Evolutionary conservation across 1,139 yeast genomes (phyloP).

Genomic region (Sugiyamaella castrensis): DNA sequence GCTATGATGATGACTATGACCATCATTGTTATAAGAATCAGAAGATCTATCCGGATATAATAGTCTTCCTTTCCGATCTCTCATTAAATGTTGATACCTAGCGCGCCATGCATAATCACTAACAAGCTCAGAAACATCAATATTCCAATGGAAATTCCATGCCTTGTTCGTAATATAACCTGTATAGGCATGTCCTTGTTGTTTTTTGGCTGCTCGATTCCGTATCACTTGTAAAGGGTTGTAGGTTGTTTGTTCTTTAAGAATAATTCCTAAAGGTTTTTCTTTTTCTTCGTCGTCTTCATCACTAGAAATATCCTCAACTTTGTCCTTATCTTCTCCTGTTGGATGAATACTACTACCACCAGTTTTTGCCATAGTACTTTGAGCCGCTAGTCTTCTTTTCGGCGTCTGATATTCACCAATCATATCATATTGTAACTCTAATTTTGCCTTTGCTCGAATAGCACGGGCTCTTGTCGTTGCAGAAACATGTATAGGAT

Average conservation of each 20-base stretch:
- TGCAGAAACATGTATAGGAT: slow-evolving; percentile 24
- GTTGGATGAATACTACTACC: background rate
- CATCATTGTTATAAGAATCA: background rate
- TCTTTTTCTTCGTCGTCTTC: slow-evolving; percentile 10
- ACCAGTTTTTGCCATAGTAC: background rate
- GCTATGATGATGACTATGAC: slow-evolving; percentile 2
- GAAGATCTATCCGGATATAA: slow-evolving; percentile 49
- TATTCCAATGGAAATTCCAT: slow-evolving; percentile 54
- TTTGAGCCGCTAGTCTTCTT: background rate
- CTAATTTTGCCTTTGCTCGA: slow-evolving; percentile 50
- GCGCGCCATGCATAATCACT: slow-evolving; percentile 66
- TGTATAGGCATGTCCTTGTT: slow-evolving; percentile 14
- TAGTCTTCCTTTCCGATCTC: slow-evolving; percentile 50
- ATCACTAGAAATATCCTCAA: background rate
- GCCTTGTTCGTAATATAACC: slow-evolving; percentile 8
- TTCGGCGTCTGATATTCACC: slow-evolving; percentile 39
- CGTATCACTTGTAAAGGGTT: slow-evolving; percentile 80
- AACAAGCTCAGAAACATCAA: slow-evolving; percentile 60
- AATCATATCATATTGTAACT: slow-evolving; percentile 50
- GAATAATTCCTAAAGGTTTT: slow-evolving; percentile 4
- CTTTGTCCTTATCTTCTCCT: background rate
- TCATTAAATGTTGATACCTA: slow-evolving; percentile 60
- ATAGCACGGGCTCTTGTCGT: slow-evolving; percentile 50
- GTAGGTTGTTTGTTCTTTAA: slow-evolving; percentile 37
- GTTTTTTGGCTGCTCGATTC: slow-evolving; percentile 47